phyloP scores from a whole-genome alignment of 2,329 filamentous ascomycete species.

The Dryadomyces quercivorus region DNA sequence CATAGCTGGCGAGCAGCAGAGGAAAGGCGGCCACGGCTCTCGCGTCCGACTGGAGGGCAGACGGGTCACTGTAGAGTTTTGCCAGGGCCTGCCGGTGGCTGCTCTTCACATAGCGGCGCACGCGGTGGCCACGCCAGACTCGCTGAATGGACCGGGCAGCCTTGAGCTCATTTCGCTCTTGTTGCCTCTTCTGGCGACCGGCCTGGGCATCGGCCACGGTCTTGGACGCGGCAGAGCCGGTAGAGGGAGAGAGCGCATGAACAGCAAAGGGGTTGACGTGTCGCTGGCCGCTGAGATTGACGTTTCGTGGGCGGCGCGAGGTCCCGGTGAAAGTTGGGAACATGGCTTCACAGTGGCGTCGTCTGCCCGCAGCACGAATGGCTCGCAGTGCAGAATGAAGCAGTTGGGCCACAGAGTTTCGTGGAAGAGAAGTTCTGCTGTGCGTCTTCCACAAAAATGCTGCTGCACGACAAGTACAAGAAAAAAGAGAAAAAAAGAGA shows the following conservation, averaged over 20 bases:
- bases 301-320: conserved; percentile 74
- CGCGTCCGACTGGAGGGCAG: conserved; percentile 19
- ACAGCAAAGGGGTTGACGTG: conserved; percentile 67
- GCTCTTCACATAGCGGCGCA: conserved; percentile 45
- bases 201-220: conserved; percentile 79
- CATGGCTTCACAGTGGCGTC: conserved; percentile 38
- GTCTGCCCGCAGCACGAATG: neutral
- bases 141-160: conserved; percentile 66
- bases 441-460: neutral
- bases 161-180: conserved; percentile 64
- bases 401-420: neutral
- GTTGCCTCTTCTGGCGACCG: conserved; percentile 68
- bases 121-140: conserved; percentile 67
- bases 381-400: neutral
- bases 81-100: conserved; percentile 52
- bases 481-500: neutral
- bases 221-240: conserved; percentile 54
- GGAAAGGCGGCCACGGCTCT: conserved; percentile 29
- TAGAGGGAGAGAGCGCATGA: conserved; percentile 42
- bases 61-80: conserved; percentile 31
- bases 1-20: conserved; percentile 39
- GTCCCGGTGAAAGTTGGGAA: conserved; percentile 85
- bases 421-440: neutral
- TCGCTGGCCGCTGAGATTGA: conserved; percentile 77
- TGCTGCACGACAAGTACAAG: neutral